Conservation (phyloP, 352 stramenopile genomes). For the Pythium biforme region DNA sequence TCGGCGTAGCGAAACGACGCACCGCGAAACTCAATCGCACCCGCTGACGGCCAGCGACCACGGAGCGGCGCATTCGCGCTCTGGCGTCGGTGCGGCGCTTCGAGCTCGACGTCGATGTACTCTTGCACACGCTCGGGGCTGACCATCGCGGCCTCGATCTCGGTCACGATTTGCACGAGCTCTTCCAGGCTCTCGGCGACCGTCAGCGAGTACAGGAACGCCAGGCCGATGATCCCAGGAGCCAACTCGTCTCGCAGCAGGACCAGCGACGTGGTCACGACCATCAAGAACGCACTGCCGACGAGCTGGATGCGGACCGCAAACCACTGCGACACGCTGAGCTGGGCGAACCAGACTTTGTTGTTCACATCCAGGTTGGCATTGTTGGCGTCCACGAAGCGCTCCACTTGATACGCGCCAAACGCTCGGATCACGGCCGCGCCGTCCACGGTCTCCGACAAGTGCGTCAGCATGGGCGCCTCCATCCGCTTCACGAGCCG, state of each 20-base stretch:
- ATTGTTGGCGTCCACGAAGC: conserved; percentile 27
- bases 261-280: conserved; percentile 35
- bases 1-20: conserved; percentile 84
- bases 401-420: conserved; percentile 15
- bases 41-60: conserved; percentile 57
- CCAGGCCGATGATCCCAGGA: conserved; percentile 71
- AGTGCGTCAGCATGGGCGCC: conserved; percentile 34
- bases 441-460: conserved; percentile 38
- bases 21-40: conserved; percentile 66
- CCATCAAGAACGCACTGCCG: conserved; percentile 34
- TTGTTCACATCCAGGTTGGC: conserved; percentile 20
- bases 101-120: conserved; percentile 34
- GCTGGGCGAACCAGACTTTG: conserved; percentile 28
- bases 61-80: neutral
- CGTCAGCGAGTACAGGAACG: conserved; percentile 85
- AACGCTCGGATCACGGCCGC: conserved; percentile 40
- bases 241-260: conserved; percentile 31
- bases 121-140: conserved; percentile 51
- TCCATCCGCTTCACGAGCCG: conserved; percentile 29
- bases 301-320: conserved; percentile 46
- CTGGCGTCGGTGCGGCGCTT: conserved; percentile 14
- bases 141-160: conserved; percentile 49
- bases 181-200: conserved; percentile 77
- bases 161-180: conserved; percentile 48
- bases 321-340: conserved; percentile 46